phyloP scores from a whole-genome alignment of 169 alveolate genomes.

The Neospora caninum region DNA sequence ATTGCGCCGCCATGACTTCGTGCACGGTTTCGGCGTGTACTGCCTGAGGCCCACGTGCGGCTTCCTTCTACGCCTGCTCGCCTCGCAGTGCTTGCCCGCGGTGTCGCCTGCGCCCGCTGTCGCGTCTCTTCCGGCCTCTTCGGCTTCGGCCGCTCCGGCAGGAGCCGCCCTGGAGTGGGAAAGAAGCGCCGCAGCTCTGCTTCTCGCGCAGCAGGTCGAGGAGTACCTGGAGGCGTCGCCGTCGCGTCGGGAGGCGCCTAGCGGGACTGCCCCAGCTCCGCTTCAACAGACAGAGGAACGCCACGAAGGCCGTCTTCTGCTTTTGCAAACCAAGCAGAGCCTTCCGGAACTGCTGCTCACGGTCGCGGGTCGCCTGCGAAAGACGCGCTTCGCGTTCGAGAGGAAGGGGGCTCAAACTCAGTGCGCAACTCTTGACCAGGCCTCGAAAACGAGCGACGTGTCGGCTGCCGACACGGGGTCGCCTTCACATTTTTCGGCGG shows the following conservation, averaged over 20 bases:
- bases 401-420: too few relatives aligned
- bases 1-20: not conserved
- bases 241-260: not conserved
- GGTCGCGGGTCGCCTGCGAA: not conserved
- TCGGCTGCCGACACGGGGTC: too few relatives aligned
- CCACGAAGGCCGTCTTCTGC: not conserved
- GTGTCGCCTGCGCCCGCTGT: too few relatives aligned
- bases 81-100: too few relatives aligned
- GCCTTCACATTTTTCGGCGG: too few relatives aligned
- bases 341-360: not conserved
- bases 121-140: too few relatives aligned
- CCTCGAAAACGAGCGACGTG: too few relatives aligned
- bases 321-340: not conserved
- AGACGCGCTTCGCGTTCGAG: not conserved
- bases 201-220: not conserved
- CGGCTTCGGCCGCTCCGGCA: not conserved
- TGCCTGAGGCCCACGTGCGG: not conserved
- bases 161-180: not conserved
- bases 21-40: not conserved
- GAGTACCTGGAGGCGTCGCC: not conserved
- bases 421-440: too few relatives aligned
- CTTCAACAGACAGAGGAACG: not conserved
- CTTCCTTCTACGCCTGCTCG: not conserved
- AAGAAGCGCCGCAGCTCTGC: not conserved
- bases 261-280: not conserved